Evolutionary conservation across 2,329 filamentous ascomycete genomes (phyloP), one percentile per base, ranked within the genome.

Genomic region (Capronia americana): DNA sequence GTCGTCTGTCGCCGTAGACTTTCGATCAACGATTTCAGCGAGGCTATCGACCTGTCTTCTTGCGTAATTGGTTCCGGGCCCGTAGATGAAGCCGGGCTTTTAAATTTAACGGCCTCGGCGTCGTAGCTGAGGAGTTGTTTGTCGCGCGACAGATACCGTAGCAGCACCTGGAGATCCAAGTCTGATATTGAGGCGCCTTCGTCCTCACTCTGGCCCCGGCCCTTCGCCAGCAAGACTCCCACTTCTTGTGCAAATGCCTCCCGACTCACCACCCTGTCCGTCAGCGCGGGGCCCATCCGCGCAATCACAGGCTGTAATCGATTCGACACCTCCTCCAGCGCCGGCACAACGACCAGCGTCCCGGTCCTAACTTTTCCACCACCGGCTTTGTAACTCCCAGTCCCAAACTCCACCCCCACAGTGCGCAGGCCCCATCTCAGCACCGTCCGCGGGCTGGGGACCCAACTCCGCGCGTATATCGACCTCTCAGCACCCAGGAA

Each of bases 31-130:
- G 88, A 86, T 68, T 90, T 88, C 17, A 99, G 84, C 58, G 90
- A 90, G 1, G 93, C 93, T 69, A 97, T 92, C 0, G 92, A 90
- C 4, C 83, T 82, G 79, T 99, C 95, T 73, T 96, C 90, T 64
- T 88, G 82, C 0, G 91, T 91, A 70, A 98, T 89, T 11, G 69
- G 69, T 50, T 74, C 72, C 2, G 70, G 69, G 38, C 38, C 17
- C n/a, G 53, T 20, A 1, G 82, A 78, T 12, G 75, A 71, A 2
- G 82, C 81, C 0, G 84, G 76, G 0, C 79, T 78, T 72, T 87
- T 90, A 77, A 98, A 89, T 75, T 91, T 93, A 72, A 99, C 85
- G 0, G 88, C 92, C 70, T 80, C 79, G 68, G 77, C 79, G 71
- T 84, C 80, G 72, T 82, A 83, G 38, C 78, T 75, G 64, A 84